Base-by-base conservation (phyloP, 805 yeast genomes). In the Barnettozyma vustinii region DNA sequence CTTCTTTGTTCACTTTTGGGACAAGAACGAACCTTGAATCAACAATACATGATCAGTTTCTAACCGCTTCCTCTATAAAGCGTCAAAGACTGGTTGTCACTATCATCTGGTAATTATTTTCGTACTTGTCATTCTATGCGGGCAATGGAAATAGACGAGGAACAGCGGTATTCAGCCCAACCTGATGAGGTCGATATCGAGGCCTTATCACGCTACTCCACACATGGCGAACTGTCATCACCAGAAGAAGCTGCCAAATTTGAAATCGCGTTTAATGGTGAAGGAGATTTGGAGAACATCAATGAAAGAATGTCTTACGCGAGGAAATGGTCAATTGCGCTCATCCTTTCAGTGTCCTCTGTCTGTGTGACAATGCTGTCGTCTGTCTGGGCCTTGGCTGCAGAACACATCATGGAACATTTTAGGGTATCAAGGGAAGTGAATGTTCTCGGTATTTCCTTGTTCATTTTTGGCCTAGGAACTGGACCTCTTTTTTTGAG, bases 381-480 rank as follows among this genome's bases (percentile, higher is more conserved):
- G 0, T 84, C 90, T 0, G 73, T 79, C 43, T 86, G 83, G 74
- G 75, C 87, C 3, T 73, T 82, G 53, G 85, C 81, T 15, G 71
- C 83, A 3, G 74, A 72, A 1, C 75, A 79, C 35, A 71, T 83
- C 25, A 64, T 65, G 61, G 63, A 55, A 3, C 63, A 69, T 32
- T 82, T 81, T 57, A 65, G 69, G 26, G 74, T 80, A 1, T 75
- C 83, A 1, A 68, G 72, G 47, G 90, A 84, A 51, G 73, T 81
- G 2, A 65, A 73, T 40, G 70, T 83, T 0, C 65, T 83, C 53
- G 76, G 79, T 26, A 82, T 84, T 4, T 76, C 86, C 0, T 73
- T 84, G 33, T 82, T 80, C 70, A 74, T 84, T n/a, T 70, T 83
- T 55, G 87, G 89, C 1, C 73, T 87, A 74, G 88, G 87, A 0